Conservation (phyloP, 768 basidiomycete species). For the Phylloporus rhodoxanthus region DNA sequence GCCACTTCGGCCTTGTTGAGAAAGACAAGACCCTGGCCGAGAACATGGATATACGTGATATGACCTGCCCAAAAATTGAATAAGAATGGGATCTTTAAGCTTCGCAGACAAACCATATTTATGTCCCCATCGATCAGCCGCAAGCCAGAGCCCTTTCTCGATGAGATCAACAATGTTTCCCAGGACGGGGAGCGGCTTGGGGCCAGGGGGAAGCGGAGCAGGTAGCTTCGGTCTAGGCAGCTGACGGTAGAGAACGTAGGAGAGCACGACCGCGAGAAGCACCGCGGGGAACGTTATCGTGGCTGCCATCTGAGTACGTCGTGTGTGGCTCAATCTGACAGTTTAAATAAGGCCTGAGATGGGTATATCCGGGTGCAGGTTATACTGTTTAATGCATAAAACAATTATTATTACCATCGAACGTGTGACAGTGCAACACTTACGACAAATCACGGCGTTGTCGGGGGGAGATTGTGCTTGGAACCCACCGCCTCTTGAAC, state of each 20-base stretch:
- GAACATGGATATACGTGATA: conserved; percentile 57
- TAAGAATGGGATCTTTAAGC: neutral
- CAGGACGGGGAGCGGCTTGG: conserved; percentile 56
- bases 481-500: too few relatives aligned
- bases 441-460: too few relatives aligned
- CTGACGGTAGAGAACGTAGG: conserved; percentile 15
- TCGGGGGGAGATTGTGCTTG: too few relatives aligned
- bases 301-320: conserved; percentile 11
- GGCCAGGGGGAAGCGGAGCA: conserved; percentile 57
- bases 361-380: too few relatives aligned
- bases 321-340: neutral
- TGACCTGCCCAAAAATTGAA: conserved; percentile 34
- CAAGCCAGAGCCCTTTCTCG: conserved; percentile 58
- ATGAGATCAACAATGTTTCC: conserved; percentile 62
- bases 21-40: conserved; percentile 65
- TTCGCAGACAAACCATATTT: conserved; percentile 45
- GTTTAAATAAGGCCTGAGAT: too few relatives aligned
- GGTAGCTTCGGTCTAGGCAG: conserved; percentile 16
- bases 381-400: too few relatives aligned
- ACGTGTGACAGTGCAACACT: too few relatives aligned
- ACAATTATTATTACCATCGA: too few relatives aligned
- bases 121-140: conserved; percentile 55
- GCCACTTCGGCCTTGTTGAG: conserved; percentile 55
- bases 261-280: conserved; percentile 16
- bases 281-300: conserved; percentile 11